Conservation (phyloP, 495 filamentous ascomycete genomes). For the Aspergillus leporis region DNA sequence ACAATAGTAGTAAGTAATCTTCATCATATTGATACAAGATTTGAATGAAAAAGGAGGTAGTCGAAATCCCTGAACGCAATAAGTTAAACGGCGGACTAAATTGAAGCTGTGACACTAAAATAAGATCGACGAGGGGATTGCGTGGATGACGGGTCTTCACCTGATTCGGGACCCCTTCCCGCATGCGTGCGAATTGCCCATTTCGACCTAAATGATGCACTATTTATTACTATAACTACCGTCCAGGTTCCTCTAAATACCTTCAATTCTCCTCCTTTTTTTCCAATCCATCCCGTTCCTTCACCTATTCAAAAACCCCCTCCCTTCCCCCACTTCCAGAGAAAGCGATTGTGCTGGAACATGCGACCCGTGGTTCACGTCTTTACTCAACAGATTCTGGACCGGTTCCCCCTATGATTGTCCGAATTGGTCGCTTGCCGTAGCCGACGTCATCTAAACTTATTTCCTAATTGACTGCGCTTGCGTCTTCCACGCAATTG, state of each 20-base stretch:
- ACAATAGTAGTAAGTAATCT: too few relatives aligned
- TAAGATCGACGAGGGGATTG: constrained; percentile 27
- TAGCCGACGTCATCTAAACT: constrained; percentile 22
- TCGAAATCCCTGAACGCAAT: not conserved
- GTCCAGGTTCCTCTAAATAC: not conserved
- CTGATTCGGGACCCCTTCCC: constrained; percentile 18
- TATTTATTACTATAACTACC: not conserved
- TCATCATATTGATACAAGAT: too few relatives aligned
- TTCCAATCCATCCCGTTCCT: not conserved
- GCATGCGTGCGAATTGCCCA: constrained; percentile 18
- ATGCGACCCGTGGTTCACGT: constrained; percentile 28
- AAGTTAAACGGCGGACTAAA: too few relatives aligned
- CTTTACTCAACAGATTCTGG: not conserved
- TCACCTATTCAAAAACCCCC: not conserved
- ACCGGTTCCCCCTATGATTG: constrained; percentile 9
- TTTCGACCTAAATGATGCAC: not conserved
- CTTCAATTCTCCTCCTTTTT: not conserved
- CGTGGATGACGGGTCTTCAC: constrained; percentile 29
- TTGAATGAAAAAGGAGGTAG: not conserved
- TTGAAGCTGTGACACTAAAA: not conserved
- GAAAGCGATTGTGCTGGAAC: constrained; percentile 16
- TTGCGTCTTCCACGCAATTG: not conserved
- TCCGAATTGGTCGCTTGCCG: constrained; percentile 13
- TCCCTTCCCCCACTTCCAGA: constrained; percentile 1
- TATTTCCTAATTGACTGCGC: not conserved